These are phyloP conservation scores for Hsuehochloa calcarea DNA, from an alignment of 176 grass and related monocot genomes.

Conservation along the genomic window DNA sequence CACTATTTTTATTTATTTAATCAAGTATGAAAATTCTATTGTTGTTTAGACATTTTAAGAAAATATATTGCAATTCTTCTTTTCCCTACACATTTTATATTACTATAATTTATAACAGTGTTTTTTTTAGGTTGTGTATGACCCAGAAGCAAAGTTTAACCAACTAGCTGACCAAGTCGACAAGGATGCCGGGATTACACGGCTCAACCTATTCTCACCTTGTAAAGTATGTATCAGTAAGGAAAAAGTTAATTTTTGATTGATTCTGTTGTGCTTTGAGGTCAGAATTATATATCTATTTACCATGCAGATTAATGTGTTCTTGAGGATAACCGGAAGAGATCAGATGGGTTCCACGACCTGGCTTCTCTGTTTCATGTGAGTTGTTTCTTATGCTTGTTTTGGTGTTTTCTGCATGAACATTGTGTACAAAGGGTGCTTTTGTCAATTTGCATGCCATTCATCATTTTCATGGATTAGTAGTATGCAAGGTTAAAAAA, in stretches of 20 bases:
- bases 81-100: not conserved
- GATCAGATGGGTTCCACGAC: slow-evolving; percentile 85
- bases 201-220: slow-evolving; percentile 90
- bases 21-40: not conserved
- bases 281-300: not conserved
- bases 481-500: not conserved
- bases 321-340: slow-evolving; percentile 95
- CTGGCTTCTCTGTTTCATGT: slow-evolving; percentile 99
- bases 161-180: slow-evolving; percentile 81
- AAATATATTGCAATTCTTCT: not conserved
- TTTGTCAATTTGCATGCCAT: not conserved
- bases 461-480: not conserved
- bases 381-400: slow-evolving; percentile 31
- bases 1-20: not conserved
- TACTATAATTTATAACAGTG: not conserved
- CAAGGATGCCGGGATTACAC: slow-evolving; percentile 58
- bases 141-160: slow-evolving; percentile 65
- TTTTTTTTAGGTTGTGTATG: slow-evolving; percentile 63
- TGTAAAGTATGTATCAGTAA: slow-evolving; percentile 67
- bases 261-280: not conserved
- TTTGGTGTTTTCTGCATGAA: not conserved
- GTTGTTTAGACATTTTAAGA: not conserved
- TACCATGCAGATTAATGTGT: slow-evolving; percentile 76
- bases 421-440: not conserved
- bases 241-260: not conserved